Evolutionary conservation across 2,329 filamentous ascomycete genomes (phyloP).

Genomic region (Pseudogymnoascus sp.): DNA sequence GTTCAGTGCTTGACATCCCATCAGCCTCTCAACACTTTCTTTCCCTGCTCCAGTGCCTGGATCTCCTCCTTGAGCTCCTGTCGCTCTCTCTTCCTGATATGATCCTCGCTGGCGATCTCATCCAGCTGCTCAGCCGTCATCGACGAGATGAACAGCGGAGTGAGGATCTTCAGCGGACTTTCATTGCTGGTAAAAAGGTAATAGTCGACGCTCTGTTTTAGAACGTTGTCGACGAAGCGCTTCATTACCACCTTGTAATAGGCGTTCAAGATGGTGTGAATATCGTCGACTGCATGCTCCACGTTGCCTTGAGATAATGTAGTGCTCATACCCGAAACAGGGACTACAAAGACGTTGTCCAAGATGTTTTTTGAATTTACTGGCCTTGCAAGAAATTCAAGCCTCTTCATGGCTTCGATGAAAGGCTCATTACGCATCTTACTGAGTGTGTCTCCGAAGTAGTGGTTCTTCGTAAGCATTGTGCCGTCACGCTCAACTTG

Average conservation of each 20-base stretch:
- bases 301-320: conserved; percentile 24
- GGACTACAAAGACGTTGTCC: background rate
- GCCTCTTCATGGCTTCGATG: background rate
- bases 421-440: background rate
- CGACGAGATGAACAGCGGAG: conserved; percentile 38
- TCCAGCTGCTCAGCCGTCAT: conserved; percentile 42
- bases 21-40: background rate
- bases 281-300: conserved; percentile 36
- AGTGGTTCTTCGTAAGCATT: conserved; percentile 43
- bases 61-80: conserved; percentile 1
- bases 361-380: too few relatives aligned
- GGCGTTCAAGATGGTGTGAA: conserved; percentile 50
- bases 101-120: conserved; percentile 50
- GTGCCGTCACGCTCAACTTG: conserved; percentile 38
- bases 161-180: conserved; percentile 46
- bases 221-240: conserved; percentile 55
- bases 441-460: conserved; percentile 36
- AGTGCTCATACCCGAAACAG: background rate
- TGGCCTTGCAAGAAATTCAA: background rate
- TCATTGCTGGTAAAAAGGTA: conserved; percentile 40
- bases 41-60: background rate
- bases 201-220: conserved; percentile 47
- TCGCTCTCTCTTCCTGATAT: background rate
- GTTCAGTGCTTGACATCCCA: background rate
- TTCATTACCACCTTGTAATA: conserved; percentile 55